Percentiles rank a stretch among this genome's conserved stretches.
Evolutionary conservation across 1,284 basidiomycete species (phyloP).

Genomic region (Veloporphyrellus conicus): DNA sequence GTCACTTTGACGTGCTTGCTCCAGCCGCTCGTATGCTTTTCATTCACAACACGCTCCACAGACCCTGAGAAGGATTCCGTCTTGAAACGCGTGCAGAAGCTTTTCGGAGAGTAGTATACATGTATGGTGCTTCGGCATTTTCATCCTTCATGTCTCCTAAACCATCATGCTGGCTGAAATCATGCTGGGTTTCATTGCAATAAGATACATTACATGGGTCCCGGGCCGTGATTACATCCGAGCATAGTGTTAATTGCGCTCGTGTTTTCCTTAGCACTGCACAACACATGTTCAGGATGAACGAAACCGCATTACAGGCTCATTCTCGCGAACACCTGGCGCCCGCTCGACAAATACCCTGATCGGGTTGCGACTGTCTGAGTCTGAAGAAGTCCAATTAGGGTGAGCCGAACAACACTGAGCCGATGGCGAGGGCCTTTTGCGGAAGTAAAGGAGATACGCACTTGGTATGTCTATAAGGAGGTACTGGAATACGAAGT

Average conservation of each 20-base stretch:
- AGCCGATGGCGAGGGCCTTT: slow-evolving; percentile 10
- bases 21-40: slow-evolving; percentile 9
- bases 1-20: not conserved
- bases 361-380: slow-evolving; percentile 55
- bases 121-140: slow-evolving; percentile 8
- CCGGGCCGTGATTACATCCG: slow-evolving; percentile 16
- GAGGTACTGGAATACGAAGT: slow-evolving; percentile 73
- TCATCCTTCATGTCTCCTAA: slow-evolving; percentile 6
- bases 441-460: slow-evolving; percentile 31
- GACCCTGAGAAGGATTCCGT: slow-evolving; percentile 97
- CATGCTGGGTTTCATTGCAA: slow-evolving; percentile 21
- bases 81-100: slow-evolving; percentile 94
- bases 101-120: slow-evolving; percentile 74
- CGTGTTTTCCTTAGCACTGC: slow-evolving; percentile 7
- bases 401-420: slow-evolving; percentile 1
- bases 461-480: slow-evolving; percentile 75
- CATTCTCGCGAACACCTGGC: slow-evolving; percentile 63
- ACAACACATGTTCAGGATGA: slow-evolving; percentile 30
- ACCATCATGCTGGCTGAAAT: slow-evolving; percentile 5
- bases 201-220: slow-evolving; percentile 22
- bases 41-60: slow-evolving; percentile 36
- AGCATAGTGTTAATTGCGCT: slow-evolving; percentile 9
- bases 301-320: slow-evolving; percentile 67
- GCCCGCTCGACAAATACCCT: slow-evolving; percentile 69
- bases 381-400: slow-evolving; percentile 42